Conservation (phyloP, 2,329 filamentous ascomycete genomes). For the Clathrospora elynae region DNA sequence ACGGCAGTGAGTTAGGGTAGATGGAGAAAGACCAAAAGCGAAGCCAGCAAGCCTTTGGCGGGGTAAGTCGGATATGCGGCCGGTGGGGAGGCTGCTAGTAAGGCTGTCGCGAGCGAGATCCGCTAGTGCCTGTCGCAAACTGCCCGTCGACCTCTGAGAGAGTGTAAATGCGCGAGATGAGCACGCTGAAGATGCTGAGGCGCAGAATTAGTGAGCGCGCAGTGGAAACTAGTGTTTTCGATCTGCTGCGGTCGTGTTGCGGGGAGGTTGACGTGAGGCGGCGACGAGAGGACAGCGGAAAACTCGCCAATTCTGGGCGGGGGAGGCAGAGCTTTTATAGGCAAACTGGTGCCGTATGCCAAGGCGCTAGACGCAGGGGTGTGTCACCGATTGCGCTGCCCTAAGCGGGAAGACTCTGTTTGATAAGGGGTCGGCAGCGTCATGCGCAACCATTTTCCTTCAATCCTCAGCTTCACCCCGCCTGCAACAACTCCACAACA, state of each 20-base stretch:
- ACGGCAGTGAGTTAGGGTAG: constrained; percentile 34
- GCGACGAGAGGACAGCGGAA: constrained; percentile 38
- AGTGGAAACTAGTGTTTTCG: constrained; percentile 34
- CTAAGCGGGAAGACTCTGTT: constrained; percentile 37
- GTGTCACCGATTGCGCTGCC: constrained; percentile 21
- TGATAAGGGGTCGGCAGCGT: constrained; percentile 31
- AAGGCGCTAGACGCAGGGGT: constrained; percentile 16
- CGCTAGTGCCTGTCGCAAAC: constrained; percentile 42
- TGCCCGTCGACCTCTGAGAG: constrained; percentile 33
- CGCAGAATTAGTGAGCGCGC: constrained; percentile 42
- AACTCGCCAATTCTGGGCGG: constrained; percentile 34
- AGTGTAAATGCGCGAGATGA: constrained; percentile 37
- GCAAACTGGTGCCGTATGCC: constrained; percentile 16
- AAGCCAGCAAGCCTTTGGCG: constrained; percentile 52
- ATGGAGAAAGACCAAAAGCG: constrained; percentile 46
- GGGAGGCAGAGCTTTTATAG: constrained; percentile 34
- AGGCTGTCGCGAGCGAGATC: constrained; percentile 34
- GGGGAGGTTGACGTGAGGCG: constrained; percentile 33
- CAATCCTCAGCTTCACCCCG: constrained; percentile 14
- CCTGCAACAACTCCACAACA: neutral
- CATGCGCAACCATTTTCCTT: constrained; percentile 27
- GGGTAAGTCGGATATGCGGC: constrained; percentile 30
- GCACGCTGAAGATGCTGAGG: constrained; percentile 28
- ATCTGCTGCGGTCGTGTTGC: constrained; percentile 35
- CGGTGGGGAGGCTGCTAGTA: constrained; percentile 33